A percentile compares a stretch with the other conserved stretches of the same genome.
These are phyloP conservation scores for Pichia sp. DNA, from an alignment of 1,139 yeast species.

Conservation along the genomic window DNA sequence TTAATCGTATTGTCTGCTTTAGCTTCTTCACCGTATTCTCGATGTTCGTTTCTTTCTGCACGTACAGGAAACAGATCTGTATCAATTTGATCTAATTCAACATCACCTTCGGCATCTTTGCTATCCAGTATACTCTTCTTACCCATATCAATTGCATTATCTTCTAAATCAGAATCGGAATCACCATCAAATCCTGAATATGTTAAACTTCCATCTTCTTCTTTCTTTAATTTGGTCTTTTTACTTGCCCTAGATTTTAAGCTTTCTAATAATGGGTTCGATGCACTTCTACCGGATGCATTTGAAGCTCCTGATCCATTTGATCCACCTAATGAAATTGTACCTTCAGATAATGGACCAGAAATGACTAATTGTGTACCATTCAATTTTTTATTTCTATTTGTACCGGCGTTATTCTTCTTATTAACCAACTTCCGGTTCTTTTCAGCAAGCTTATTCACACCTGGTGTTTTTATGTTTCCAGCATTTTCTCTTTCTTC, in stretches of 20 bases:
- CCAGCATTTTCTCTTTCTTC: constrained; percentile 79
- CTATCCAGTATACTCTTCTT: constrained; percentile 3
- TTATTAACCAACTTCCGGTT: constrained; percentile 5
- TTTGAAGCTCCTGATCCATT: constrained; percentile 9
- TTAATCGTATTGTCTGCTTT: constrained; percentile 25
- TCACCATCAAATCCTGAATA: constrained; percentile 19
- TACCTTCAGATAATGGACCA: constrained; percentile 69
- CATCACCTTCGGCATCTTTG: constrained; percentile 32
- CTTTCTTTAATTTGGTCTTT: constrained; percentile 7
- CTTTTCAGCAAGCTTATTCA: constrained; percentile 21
- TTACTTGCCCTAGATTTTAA: constrained; percentile 12
- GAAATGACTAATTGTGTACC: constrained; percentile 66
- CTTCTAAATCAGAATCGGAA: constrained; percentile 16
- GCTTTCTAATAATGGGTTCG: constrained; percentile 37
- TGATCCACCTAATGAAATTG: constrained; percentile 38
- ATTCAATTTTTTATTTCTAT: constrained; percentile 35
- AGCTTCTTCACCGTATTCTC: constrained; percentile 31
- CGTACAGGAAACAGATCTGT: constrained; percentile 46
- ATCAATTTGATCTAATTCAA: constrained; percentile 42
- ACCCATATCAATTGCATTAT: constrained; percentile 16
- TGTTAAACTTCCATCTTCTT: not conserved
- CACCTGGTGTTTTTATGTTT: constrained; percentile 37
- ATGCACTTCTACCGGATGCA: constrained; percentile 14
- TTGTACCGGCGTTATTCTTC: constrained; percentile 16
- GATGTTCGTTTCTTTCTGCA: constrained; percentile 40